Evolutionary conservation across 352 stramenopile genomes (phyloP).

Genomic region (Aphanomyces cochlioides): DNA sequence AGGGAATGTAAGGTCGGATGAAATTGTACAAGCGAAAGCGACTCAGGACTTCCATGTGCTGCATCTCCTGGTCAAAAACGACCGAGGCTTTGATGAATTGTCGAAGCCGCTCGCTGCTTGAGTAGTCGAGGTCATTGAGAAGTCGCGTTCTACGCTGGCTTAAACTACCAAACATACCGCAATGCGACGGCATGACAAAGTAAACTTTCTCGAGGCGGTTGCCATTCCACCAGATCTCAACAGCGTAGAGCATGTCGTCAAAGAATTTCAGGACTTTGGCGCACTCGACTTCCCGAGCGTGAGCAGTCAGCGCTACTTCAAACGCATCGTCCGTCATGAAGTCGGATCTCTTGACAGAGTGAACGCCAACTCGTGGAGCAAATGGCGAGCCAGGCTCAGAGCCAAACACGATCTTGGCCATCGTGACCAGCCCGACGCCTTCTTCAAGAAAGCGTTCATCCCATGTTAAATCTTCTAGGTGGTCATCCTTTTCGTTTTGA

Average conservation of each 20-base stretch:
- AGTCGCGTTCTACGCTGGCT: neutral
- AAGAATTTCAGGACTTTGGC: conserved; percentile 5
- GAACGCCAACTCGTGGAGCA: neutral
- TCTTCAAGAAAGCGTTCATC: conserved; percentile 21
- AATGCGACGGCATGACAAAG: conserved; percentile 24
- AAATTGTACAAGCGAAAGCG: conserved; percentile 13
- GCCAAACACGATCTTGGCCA: conserved; percentile 19
- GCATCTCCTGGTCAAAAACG: conserved; percentile 18
- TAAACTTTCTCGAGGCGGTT: conserved; percentile 6
- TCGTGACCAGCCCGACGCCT: conserved; percentile 14
- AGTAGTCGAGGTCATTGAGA: conserved; percentile 12
- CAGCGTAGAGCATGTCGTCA: conserved; percentile 11
- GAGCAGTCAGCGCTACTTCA: neutral
- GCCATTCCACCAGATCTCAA: conserved; percentile 15
- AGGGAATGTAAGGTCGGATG: conserved; percentile 22
- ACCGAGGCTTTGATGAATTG: conserved; percentile 3
- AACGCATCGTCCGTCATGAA: neutral
- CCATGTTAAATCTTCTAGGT: conserved; percentile 8
- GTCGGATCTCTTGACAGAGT: neutral
- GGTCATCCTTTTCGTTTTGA: conserved; percentile 3
- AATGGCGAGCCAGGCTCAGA: neutral
- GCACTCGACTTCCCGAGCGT: neutral
- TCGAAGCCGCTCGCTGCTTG: conserved; percentile 5
- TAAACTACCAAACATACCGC: conserved; percentile 2
- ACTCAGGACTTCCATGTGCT: conserved; percentile 18